Conservation (phyloP, 495 filamentous ascomycete genomes). For the Rusavskia elegans region DNA sequence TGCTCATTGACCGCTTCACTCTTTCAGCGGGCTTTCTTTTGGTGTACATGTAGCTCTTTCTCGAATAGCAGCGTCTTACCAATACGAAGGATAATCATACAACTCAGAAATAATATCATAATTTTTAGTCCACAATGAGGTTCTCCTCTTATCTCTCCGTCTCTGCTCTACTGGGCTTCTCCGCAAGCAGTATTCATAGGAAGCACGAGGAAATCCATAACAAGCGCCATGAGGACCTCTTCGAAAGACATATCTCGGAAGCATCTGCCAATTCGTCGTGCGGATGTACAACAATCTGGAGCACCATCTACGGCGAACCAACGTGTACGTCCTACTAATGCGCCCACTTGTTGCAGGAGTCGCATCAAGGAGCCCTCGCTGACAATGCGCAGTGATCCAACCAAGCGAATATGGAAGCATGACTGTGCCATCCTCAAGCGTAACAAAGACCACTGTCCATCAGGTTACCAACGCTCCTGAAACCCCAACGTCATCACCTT, state of each 20-base stretch:
- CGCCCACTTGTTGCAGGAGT: not conserved
- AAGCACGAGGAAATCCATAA: not conserved
- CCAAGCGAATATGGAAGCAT: not conserved
- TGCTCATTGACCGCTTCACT: constrained; percentile 1
- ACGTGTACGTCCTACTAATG: not conserved
- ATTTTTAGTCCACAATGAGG: not conserved
- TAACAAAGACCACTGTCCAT: not conserved
- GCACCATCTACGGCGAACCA: constrained; percentile 1
- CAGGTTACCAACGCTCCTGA: not conserved
- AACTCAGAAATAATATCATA: not conserved
- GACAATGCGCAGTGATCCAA: constrained; percentile 1
- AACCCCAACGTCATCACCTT: not conserved
- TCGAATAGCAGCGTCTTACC: not conserved
- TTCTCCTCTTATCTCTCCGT: not conserved
- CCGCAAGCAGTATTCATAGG: not conserved
- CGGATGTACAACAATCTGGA: not conserved
- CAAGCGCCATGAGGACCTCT: not conserved
- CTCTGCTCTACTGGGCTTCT: not conserved
- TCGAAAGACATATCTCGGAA: not conserved
- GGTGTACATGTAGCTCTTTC: not conserved
- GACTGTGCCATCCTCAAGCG: not conserved
- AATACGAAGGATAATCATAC: not conserved
- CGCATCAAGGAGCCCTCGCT: not conserved
- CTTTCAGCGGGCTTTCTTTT: constrained; percentile 3
- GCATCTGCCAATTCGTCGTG: not conserved